Conservation (phyloP, 2,329 filamentous ascomycete species). For the Elsinoe perseae region DNA sequence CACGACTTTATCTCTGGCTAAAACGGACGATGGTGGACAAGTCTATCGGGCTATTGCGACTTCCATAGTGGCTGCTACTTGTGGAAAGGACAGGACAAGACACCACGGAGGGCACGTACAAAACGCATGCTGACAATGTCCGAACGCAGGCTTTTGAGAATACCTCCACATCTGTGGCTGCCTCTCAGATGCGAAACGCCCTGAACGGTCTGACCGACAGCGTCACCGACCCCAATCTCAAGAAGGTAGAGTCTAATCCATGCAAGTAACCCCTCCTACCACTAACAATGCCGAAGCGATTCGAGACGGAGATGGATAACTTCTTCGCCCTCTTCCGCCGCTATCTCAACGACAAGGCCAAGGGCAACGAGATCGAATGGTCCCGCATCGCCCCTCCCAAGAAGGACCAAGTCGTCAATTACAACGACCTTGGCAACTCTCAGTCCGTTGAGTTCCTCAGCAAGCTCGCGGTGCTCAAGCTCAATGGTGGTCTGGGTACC, state of each 20-base stretch:
- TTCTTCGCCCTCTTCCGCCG: conserved; percentile 98
- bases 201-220: conserved; percentile 88
- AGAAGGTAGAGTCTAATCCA: conserved; percentile 59
- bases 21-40: too few relatives aligned
- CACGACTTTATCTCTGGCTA: too few relatives aligned
- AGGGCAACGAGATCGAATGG: conserved; percentile 94
- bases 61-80: too few relatives aligned
- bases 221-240: conserved; percentile 66
- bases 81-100: too few relatives aligned
- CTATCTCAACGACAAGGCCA: conserved; percentile 98
- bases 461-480: conserved; percentile 97
- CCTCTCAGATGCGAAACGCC: conserved; percentile 97
- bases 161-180: conserved; percentile 95
- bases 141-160: conserved; percentile 84
- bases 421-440: conserved; percentile 79
- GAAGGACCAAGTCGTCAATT: conserved; percentile 88
- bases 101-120: too few relatives aligned
- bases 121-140: conserved; percentile 4
- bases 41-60: too few relatives aligned
- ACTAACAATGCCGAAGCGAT: too few relatives aligned
- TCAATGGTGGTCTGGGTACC: conserved; percentile 97
- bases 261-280: conserved; percentile 1
- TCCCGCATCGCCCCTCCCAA: conserved; percentile 92
- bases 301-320: conserved; percentile 99
- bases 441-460: conserved; percentile 90